Conservation (phyloP, 169 alveolate species). For the Babesia caballi region DNA sequence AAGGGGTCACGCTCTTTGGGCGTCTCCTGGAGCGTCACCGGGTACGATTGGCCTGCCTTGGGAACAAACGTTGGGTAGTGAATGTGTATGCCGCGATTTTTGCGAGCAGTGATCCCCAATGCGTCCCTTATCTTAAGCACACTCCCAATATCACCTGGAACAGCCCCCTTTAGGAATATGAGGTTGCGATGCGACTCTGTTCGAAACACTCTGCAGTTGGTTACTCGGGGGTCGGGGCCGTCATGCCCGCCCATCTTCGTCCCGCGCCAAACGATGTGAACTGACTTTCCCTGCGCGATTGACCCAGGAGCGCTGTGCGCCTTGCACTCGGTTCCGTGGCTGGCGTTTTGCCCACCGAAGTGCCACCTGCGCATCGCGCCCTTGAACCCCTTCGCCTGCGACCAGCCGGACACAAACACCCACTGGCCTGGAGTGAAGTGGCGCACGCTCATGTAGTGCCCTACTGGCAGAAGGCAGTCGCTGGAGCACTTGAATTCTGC, state of each 20-base stretch:
- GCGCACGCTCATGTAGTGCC: slow-evolving; percentile 79
- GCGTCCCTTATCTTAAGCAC: slow-evolving; percentile 83
- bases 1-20: slow-evolving; percentile 65
- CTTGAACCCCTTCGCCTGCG: slow-evolving; percentile 81
- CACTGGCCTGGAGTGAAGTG: slow-evolving; percentile 87
- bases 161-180: slow-evolving; percentile 78
- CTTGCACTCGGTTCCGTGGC: slow-evolving; percentile 84
- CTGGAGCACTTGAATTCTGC: slow-evolving; percentile 83
- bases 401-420: slow-evolving; percentile 83
- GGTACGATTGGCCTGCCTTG: slow-evolving; percentile 46
- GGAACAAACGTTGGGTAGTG: slow-evolving; percentile 84
- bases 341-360: slow-evolving; percentile 78
- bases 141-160: slow-evolving; percentile 77
- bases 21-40: slow-evolving; percentile 63
- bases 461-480: slow-evolving; percentile 84
- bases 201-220: slow-evolving; percentile 80
- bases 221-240: slow-evolving; percentile 83
- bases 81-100: slow-evolving; percentile 69
- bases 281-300: slow-evolving; percentile 80
- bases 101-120: slow-evolving; percentile 77
- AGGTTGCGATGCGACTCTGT: slow-evolving; percentile 79
- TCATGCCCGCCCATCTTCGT: slow-evolving; percentile 86
- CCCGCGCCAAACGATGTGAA: slow-evolving; percentile 79
- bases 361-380: slow-evolving; percentile 86
- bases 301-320: slow-evolving; percentile 85